These are phyloP conservation scores for Phytophthora nicotianae DNA, from an alignment of 352 stramenopile genomes.

Conservation along the genomic window DNA sequence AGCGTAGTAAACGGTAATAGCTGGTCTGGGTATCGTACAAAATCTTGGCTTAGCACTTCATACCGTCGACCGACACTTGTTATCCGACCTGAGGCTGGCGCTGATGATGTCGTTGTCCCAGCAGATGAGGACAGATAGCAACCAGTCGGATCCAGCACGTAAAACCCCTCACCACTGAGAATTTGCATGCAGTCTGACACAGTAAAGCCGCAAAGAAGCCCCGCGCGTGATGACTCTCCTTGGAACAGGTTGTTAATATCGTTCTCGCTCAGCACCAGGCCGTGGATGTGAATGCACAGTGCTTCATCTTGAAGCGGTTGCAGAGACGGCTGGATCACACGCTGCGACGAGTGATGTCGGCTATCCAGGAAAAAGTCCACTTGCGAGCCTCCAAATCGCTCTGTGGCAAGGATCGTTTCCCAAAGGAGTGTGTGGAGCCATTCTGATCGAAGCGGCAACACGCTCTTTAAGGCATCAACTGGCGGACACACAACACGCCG, in stretches of 20 bases:
- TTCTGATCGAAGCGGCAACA: slow-evolving; percentile 41
- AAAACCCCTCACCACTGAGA: slow-evolving; percentile 74
- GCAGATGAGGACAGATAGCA: slow-evolving; percentile 42
- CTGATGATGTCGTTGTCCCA: slow-evolving; percentile 9
- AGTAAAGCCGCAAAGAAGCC: slow-evolving; percentile 65
- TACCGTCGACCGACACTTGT: slow-evolving; percentile 55
- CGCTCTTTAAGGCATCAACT: slow-evolving; percentile 37
- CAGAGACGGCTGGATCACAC: slow-evolving; percentile 75
- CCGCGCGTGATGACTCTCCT: slow-evolving; percentile 53
- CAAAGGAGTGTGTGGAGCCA: slow-evolving; percentile 61
- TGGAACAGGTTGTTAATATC: slow-evolving; percentile 62
- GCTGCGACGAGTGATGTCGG: slow-evolving; percentile 62
- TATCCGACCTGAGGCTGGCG: slow-evolving; percentile 8
- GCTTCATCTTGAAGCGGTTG: slow-evolving; percentile 74
- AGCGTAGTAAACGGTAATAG: slow-evolving; percentile 73
- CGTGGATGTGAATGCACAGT: slow-evolving; percentile 74
- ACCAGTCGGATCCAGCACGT: slow-evolving; percentile 76
- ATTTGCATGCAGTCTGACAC: slow-evolving; percentile 83
- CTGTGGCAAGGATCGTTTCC: slow-evolving; percentile 63
- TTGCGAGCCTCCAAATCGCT: slow-evolving; percentile 55
- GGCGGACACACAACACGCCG: slow-evolving; percentile 50
- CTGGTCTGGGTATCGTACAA: slow-evolving; percentile 74
- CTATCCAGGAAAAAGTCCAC: slow-evolving; percentile 76
- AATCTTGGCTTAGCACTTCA: slow-evolving; percentile 63
- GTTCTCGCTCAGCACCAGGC: slow-evolving; percentile 50